Evolutionary conservation across 2,329 filamentous ascomycete genomes (phyloP), one percentile per base, ranked within the genome.

Genomic region (Fusarium sp.): DNA sequence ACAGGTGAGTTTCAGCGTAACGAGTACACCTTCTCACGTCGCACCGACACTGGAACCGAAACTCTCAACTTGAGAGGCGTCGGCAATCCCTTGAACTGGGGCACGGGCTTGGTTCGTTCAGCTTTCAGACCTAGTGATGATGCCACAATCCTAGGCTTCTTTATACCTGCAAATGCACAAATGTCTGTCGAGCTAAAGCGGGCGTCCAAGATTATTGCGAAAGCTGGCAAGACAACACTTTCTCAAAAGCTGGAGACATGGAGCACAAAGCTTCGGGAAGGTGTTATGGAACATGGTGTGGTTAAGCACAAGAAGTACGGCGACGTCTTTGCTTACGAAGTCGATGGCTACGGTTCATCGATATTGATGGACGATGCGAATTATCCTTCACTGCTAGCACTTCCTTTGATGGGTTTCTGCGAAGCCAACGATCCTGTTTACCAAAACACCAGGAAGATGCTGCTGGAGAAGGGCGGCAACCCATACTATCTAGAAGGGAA

Each of bases 121-220:
- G 95, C 96, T 1, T 99, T 99, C 81, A 88, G 96, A 2, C 96
- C 96, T 6, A 97, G 93, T 68, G 96, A 99, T 74, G 96, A 99
- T 78, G 93, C 96, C 4, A 97, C 94, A 0, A 97, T 96, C 37
- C 84, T 99, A 4, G 94, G 94, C 44, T 99, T 93, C 83, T 93
- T 97, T 77, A 97, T 99, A 71, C 96, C 96, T 0, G 91, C 93
- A 37, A 99, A 99, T 76, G 96, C 96, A 26, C 95, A 97, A 90
- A 97, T 99, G 86, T 90, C 93, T 4, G 92, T 95, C 1, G 94
- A 99, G 79, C 84, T 99, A 28, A 88, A 89, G 67, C 89, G 92
- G 41, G 89, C 92, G 0, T 89, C 93, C 0, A 83, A 84, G 8
- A 84, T 97, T 20, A 85, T 98, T n/a, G 81, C 82, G 53, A 83